Percentiles rank a stretch among this genome's conserved stretches.
phyloP scores from a whole-genome alignment of 2,329 filamentous ascomycete genomes.

The Metarhizium brunneum region DNA sequence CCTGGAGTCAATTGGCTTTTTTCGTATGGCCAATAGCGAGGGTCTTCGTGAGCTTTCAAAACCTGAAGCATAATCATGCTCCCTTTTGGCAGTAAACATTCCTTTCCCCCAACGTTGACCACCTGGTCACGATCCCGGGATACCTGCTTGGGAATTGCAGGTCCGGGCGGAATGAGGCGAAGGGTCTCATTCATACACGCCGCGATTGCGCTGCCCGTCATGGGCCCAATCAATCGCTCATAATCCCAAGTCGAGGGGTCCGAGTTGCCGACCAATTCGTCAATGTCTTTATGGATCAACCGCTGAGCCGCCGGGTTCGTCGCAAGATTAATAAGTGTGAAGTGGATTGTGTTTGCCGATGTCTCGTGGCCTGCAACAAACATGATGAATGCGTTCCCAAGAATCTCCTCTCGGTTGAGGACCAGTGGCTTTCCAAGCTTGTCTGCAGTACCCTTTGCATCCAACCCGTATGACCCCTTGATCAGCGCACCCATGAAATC shows the following conservation, averaged over 20 bases:
- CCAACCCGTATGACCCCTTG: constrained; percentile 1
- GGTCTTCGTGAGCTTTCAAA: constrained; percentile 54
- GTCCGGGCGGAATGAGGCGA: constrained; percentile 61
- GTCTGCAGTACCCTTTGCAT: constrained; percentile 15
- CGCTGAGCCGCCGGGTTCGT: constrained; percentile 55
- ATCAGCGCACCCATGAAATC: constrained; percentile 42
- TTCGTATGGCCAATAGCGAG: constrained; percentile 58
- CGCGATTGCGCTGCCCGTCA: constrained; percentile 62
- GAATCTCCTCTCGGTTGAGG: constrained; percentile 55
- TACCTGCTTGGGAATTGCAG: constrained; percentile 62
- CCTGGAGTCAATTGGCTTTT: constrained; percentile 31
- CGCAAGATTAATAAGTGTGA: constrained; percentile 59
- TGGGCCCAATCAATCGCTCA: constrained; percentile 52
- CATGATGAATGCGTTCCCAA: constrained; percentile 63
- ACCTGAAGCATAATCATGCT: constrained; percentile 47
- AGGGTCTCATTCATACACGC: constrained; percentile 73
- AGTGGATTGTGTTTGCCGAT: constrained; percentile 66
- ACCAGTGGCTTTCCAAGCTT: constrained; percentile 19
- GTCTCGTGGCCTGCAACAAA: constrained; percentile 73
- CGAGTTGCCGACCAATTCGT: constrained; percentile 49
- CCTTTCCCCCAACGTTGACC: constrained; percentile 48
- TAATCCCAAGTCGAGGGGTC: constrained; percentile 61
- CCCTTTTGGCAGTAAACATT: constrained; percentile 47
- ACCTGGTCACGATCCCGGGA: constrained; percentile 39
- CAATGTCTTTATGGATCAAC: constrained; percentile 58